Evolutionary conservation across 1,284 basidiomycete species (phyloP), one percentile per base, ranked within the genome.

Genomic region (Pseudozyma tsukubaensis): DNA sequence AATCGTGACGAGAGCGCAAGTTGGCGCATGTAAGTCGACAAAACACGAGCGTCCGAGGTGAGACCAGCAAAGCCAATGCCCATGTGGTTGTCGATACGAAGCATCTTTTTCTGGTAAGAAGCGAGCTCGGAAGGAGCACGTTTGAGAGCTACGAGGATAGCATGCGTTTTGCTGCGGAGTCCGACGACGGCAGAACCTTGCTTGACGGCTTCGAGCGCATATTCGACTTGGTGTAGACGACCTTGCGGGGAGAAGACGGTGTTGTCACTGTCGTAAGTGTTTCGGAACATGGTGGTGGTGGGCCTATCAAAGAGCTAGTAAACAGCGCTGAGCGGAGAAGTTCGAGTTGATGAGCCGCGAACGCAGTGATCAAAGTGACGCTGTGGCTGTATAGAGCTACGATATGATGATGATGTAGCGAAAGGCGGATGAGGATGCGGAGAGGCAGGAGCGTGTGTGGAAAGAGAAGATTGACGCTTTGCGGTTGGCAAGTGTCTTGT

Each of bases 61-160:
- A 99, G 87, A 19, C 97, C 97, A 52, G 97, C 97, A 84, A 99
- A 99, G 50, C 94, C 97, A 82, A 99, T 94, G 47, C 97, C 97
- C 82, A 97, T 91, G 87, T 99, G 97, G 86, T 98, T 95, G 85
- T 99, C 97, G 89, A 99, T 97, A 83, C 94, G 89, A 86, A 97
- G 96, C 91, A 99, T 93, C 89, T 99, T 99, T 88, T 99, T 95
- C 85, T 99, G 97, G 88, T 99, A 98, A 42, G 92, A 93, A 14
- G 97, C 96, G 56, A 99, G 90, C 86, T 99, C 97, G 72, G 95
- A 95, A 11, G 94, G 96, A n/a, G 96, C 98, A 85, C 96, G 90
- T 94, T 99, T 99, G 69, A 99, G 87, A 9, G 96, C 95, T 53
- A 99, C 87, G 29, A 99, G 88, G 59, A 99, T 89, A 21, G 94